Base-by-base conservation (phyloP, 75 land plant genomes). In the Cryptomeria japonica region DNA sequence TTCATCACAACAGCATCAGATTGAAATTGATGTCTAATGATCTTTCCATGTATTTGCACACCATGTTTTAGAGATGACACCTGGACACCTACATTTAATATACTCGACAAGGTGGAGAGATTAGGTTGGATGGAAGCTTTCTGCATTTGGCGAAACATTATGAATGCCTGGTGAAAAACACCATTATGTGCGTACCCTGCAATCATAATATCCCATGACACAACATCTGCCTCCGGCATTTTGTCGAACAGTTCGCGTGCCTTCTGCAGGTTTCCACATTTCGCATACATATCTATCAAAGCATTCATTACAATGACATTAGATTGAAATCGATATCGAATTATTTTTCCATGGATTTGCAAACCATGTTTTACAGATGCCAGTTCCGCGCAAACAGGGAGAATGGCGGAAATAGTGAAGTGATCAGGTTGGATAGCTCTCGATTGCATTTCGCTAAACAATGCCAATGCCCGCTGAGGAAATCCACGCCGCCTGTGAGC, bases 21-120 rank as follows among this genome's bases (percentile, higher is more conserved):
- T 3, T 47, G 34, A 86, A 61, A 22, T 12, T 77, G 78, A 47
- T 58, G 53, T 9, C 34, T 86, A 15, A 44, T 47, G 11, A 76
- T 51, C 47, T 44, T 37, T 46, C 49, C 38, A 18, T 88, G 89
- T 73, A 86, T 76, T 36, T 46, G 77, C 73, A 58, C 72, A 28
- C 89, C 89, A 75, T 46, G 53, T 86, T 68, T 80, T 37, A 86
- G 22, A 28, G 88, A 94, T 92, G 91, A 80, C 91, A 91, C 19
- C 15, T 86, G 64, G 58, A 46, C 87, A 90, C 95, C 94, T 15
- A 84, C 39, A 84, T 5, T 3, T 32, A 84, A 28, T 1, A 25
- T 19, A 37, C 0, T 19, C 41, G 56, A 58, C 32, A 19, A 37
- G 1, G 25, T 19, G 25, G 1, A 37, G 15, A 2, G 56, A 58